phyloP scores from a whole-genome alignment of 495 filamentous ascomycete genomes.

The Penicillium parvum region DNA sequence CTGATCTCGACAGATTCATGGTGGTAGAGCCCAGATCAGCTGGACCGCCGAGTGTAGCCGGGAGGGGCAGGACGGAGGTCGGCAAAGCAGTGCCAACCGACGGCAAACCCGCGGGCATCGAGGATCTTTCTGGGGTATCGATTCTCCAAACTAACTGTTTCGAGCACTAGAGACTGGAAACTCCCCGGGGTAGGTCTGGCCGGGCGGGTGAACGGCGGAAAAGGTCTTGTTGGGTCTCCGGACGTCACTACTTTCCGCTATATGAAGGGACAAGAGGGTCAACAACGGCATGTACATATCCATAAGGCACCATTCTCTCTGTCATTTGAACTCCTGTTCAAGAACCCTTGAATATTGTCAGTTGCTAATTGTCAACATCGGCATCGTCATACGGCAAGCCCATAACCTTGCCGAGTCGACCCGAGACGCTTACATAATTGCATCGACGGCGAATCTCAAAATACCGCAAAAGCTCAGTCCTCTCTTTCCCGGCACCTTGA shows the following conservation, averaged over 20 bases:
- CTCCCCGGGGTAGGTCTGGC: constrained; percentile 14
- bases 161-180: not conserved
- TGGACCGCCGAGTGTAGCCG: constrained; percentile 12
- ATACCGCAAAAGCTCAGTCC: constrained; percentile 29
- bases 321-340: not conserved
- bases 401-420: constrained; percentile 18
- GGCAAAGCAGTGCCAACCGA: constrained; percentile 6
- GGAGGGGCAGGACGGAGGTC: constrained; percentile 4
- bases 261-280: not conserved
- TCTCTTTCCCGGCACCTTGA: constrained; percentile 30
- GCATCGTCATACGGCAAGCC: constrained; percentile 13
- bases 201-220: constrained; percentile 17
- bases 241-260: not conserved
- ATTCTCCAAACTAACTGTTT: constrained; percentile 4
- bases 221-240: constrained; percentile 13
- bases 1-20: too few relatives aligned
- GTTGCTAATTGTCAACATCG: constrained; percentile 1
- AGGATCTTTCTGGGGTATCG: constrained; percentile 1
- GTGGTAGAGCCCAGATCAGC: too few relatives aligned
- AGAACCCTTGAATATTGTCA: too few relatives aligned
- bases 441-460: constrained; percentile 18
- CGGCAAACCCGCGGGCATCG: constrained; percentile 11
- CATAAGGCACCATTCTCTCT: not conserved
- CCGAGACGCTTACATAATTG: constrained; percentile 25
- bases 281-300: not conserved